Percentiles rank a stretch among this genome's conserved stretches.
Evolutionary conservation across 331 rosid genomes (phyloP).

Genomic region (Quercus phellos): DNA sequence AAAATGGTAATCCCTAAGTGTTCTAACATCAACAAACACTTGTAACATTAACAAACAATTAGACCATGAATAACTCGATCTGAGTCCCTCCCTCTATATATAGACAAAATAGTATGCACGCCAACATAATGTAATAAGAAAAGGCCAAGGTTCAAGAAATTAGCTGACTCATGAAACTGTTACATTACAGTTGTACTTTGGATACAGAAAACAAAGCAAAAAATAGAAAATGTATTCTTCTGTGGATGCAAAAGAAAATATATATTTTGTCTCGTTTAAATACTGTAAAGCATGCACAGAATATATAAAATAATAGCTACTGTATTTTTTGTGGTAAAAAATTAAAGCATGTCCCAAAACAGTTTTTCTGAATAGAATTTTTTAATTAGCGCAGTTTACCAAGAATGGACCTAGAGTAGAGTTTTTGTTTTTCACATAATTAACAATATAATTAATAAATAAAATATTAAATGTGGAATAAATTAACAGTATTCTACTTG

Average conservation of each 20-base stretch:
- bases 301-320: too few species aligned
- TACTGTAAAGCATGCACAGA: background rate
- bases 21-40: too few species aligned
- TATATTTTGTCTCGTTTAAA: background rate
- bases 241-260: background rate
- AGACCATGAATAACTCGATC: too few species aligned
- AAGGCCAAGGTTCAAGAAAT: background rate
- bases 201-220: background rate
- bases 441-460: background rate
- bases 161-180: background rate
- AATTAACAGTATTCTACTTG: background rate
- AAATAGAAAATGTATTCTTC: background rate
- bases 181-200: background rate
- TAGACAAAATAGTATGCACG: too few species aligned
- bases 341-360: background rate
- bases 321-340: too few species aligned
- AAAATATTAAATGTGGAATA: background rate
- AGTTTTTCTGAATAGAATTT: conserved; percentile 2
- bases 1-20: too few species aligned
- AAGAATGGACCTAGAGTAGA: background rate
- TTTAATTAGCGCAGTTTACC: conserved; percentile 18
- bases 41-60: too few species aligned
- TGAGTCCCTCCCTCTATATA: too few species aligned
- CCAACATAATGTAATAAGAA: background rate
- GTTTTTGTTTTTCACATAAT: conserved; percentile 4